These are phyloP conservation scores for Globisporangium nodosum DNA, from an alignment of 352 stramenopile species.

Conservation along the genomic window DNA sequence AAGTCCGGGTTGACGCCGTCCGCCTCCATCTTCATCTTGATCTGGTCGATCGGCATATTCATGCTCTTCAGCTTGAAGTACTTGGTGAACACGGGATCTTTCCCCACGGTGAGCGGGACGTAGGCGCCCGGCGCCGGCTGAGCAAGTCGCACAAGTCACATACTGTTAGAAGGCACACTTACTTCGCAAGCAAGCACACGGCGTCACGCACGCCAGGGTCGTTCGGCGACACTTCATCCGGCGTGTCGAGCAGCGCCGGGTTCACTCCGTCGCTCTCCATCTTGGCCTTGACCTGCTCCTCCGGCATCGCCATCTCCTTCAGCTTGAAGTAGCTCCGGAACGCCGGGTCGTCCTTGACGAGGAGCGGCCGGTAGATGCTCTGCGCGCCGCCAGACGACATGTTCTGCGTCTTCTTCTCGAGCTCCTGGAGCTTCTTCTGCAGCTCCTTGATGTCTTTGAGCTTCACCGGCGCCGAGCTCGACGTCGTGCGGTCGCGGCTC, in stretches of 20 bases:
- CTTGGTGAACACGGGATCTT: conserved; percentile 79
- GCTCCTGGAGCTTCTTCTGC: conserved; percentile 63
- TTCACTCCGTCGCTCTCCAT: conserved; percentile 72
- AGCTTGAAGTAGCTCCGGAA: conserved; percentile 85
- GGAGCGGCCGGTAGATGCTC: conserved; percentile 43
- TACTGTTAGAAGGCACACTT: too few species aligned
- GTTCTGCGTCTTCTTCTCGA: conserved; percentile 72
- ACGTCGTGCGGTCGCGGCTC: conserved; percentile 24
- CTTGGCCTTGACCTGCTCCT: conserved; percentile 76
- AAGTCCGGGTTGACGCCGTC: conserved; percentile 65
- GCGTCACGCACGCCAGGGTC: conserved; percentile 52
- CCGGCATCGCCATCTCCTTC: conserved; percentile 69
- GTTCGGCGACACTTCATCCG: conserved; percentile 68
- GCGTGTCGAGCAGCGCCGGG: conserved; percentile 56
- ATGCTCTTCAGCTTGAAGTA: conserved; percentile 86
- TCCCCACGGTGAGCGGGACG: conserved; percentile 56
- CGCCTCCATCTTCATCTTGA: conserved; percentile 85
- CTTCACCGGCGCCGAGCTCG: conserved; percentile 36
- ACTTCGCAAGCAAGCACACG: background rate
- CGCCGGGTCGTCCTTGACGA: conserved; percentile 65
- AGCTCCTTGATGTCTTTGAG: conserved; percentile 72
- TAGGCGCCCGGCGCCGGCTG: conserved; percentile 63
- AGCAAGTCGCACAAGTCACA: background rate
- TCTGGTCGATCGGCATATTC: conserved; percentile 77
- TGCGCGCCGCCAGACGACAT: conserved; percentile 9